Percentiles rank a stretch among this genome's conserved stretches.
phyloP scores from a whole-genome alignment of 257 asterid genomes.

The Nyctanthes arbortristis region DNA sequence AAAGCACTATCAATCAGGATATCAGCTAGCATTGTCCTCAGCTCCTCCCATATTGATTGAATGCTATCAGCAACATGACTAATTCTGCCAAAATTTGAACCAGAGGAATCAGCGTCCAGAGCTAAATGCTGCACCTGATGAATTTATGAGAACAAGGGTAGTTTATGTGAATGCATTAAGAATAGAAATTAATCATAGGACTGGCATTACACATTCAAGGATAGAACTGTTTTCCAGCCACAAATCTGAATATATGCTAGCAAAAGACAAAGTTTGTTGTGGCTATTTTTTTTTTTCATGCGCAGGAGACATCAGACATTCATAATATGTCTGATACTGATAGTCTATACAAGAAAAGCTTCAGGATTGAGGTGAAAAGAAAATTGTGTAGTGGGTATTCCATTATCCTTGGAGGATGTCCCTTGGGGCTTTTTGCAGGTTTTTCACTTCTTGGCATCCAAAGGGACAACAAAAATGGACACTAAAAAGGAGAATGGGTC shows the following conservation, averaged over 20 bases:
- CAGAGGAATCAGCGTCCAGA: slow-evolving; percentile 32
- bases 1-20: slow-evolving; percentile 59
- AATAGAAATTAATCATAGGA: background rate
- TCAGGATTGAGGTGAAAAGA: no score
- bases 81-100: slow-evolving; percentile 28
- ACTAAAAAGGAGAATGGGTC: no score
- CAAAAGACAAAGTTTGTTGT: no score
- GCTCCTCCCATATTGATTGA: slow-evolving; percentile 39
- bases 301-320: no score
- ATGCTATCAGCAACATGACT: slow-evolving; percentile 23
- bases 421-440: no score
- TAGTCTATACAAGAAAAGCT: no score
- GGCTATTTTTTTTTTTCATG: no score
- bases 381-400: no score
- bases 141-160: slow-evolving; percentile 4
- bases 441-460: no score
- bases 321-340: no score
- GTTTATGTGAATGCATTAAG: slow-evolving; percentile 3
- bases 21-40: slow-evolving; percentile 50
- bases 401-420: no score
- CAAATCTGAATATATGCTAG: background rate
- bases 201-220: background rate
- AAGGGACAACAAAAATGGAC: no score
- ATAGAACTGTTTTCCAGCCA: background rate
- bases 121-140: slow-evolving; percentile 52